phyloP scores from a whole-genome alignment of 768 basidiomycete genomes.

The Trametes cubensis region DNA sequence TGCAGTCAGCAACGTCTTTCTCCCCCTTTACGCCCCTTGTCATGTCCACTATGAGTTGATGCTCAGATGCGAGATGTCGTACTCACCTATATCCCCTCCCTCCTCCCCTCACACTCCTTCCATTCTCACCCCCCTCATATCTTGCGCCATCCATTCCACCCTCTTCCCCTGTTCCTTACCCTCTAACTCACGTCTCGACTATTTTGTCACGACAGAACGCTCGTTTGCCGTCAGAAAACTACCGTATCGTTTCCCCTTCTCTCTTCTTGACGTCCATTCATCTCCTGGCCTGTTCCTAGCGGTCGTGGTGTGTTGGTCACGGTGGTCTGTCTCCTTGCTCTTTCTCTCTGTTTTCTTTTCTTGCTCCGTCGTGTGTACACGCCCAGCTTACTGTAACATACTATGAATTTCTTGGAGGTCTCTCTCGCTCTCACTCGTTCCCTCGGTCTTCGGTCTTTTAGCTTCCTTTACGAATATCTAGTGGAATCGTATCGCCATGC shows the following conservation, averaged over 20 bases:
- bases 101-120: no score
- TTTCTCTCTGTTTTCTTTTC: not conserved
- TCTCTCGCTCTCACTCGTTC: not conserved
- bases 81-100: no score
- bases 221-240: not conserved
- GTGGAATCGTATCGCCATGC: conserved; percentile 12
- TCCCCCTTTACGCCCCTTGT: no score
- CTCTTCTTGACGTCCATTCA: not conserved
- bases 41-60: no score
- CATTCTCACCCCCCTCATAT: no score
- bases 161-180: no score
- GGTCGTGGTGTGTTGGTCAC: not conserved
- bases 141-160: no score
- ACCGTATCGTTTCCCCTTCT: not conserved
- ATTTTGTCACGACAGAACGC: conserved; percentile 11
- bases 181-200: not conserved
- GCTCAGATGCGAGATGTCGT: no score
- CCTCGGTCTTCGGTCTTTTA: no score
- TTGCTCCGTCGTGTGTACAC: not conserved
- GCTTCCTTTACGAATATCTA: not conserved
- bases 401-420: conserved; percentile 1
- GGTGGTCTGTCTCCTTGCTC: not conserved
- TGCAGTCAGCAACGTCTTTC: no score
- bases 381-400: conserved; percentile 4
- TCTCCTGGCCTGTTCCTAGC: no score